Evolutionary conservation across 164 flowering plant genomes (phyloP).

Genomic region (Taxillus chinensis): DNA sequence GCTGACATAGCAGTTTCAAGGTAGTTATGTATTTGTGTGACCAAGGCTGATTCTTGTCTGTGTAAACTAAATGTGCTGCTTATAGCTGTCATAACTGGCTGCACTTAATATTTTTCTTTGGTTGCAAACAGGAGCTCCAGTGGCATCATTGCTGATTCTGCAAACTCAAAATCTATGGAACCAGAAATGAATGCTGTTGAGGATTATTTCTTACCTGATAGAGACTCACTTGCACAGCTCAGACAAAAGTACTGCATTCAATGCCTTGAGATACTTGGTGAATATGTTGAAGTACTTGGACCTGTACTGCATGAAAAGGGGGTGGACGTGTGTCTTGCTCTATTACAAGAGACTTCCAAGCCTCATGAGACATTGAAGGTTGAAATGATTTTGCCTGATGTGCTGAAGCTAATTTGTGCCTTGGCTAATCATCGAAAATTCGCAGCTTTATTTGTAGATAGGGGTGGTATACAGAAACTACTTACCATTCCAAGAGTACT

Average conservation of each 20-base stretch:
- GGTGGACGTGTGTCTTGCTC: slow-evolving; percentile 84
- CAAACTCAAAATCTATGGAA: slow-evolving; percentile 18
- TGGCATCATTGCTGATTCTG: slow-evolving; percentile 21
- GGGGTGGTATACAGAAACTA: slow-evolving; percentile 89
- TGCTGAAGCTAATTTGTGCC: slow-evolving; percentile 80
- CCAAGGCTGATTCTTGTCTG: not conserved
- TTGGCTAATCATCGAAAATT: slow-evolving; percentile 92
- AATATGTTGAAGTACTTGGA: slow-evolving; percentile 93
- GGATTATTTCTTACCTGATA: slow-evolving; percentile 52
- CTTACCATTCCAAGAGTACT: slow-evolving; percentile 70
- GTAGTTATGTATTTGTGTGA: slow-evolving; percentile 17
- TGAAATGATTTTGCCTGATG: slow-evolving; percentile 52
- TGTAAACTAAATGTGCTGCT: not conserved
- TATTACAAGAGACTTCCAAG: slow-evolving; percentile 49
- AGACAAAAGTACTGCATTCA: slow-evolving; percentile 85
- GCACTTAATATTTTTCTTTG: not conserved
- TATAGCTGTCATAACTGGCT: not conserved
- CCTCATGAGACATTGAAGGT: slow-evolving; percentile 33
- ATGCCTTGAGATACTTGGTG: slow-evolving; percentile 81
- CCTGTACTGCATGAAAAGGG: slow-evolving; percentile 96
- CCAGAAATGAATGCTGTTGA: slow-evolving; percentile 43
- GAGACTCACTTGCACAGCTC: slow-evolving; percentile 48
- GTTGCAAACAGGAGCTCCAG: slow-evolving; percentile 36
- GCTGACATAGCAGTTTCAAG: slow-evolving; percentile 63
- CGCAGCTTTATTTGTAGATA: slow-evolving; percentile 89